Evolutionary conservation across 2,329 filamentous ascomycete genomes (phyloP), one percentile per base, ranked within the genome.

Genomic region (Magnaporthiopsis incrustans): DNA sequence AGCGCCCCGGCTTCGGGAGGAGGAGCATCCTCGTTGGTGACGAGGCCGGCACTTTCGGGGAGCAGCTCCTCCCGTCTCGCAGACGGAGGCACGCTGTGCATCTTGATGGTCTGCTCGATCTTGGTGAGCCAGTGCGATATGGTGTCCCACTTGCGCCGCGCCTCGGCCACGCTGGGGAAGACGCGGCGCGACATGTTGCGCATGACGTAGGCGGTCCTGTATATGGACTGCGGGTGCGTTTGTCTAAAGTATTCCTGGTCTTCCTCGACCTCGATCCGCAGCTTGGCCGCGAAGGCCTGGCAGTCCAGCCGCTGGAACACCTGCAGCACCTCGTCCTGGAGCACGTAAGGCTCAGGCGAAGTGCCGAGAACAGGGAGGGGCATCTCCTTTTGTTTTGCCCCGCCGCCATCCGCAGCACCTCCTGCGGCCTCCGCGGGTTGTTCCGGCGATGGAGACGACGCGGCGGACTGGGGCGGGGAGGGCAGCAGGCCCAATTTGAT

Each of bases 291-390:
- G 22, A 53, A n/a, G 22, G 69, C 67, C 63, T 72, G 70, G 64
- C 67, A 70, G 58, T 73, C 70, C 25, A 73, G 67, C 1, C 72
- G 68, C 53, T 73, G 70, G 62, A 74, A 73, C 33, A 71, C 65
- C 59, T 70, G 69, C 26, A 73, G 64, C 1, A 71, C 68, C 53
- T 73, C 71, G 44, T 68, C 68, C 30, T 73, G 72, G 12, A 73
- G 65, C 7, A 70, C 58, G 59, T 69, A 67, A 0, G 68, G 67
- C 4, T 60, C 65, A 0, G 68, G 68, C 22, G 69, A 70, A 25
- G 44, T 62, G 53, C 33, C 44, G 22, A 53, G 44, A 10, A 53
- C 44, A 11, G 44, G 44, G 1, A 53, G 44, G 11, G 44, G 44
- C 6, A 53, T 18, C 44, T 53, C 44, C 10, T 53, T 53, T 4